Percentiles rank a stretch among this genome's conserved stretches.
phyloP scores from a whole-genome alignment of 495 filamentous ascomycete genomes.

The Articulospora tetracladia region DNA sequence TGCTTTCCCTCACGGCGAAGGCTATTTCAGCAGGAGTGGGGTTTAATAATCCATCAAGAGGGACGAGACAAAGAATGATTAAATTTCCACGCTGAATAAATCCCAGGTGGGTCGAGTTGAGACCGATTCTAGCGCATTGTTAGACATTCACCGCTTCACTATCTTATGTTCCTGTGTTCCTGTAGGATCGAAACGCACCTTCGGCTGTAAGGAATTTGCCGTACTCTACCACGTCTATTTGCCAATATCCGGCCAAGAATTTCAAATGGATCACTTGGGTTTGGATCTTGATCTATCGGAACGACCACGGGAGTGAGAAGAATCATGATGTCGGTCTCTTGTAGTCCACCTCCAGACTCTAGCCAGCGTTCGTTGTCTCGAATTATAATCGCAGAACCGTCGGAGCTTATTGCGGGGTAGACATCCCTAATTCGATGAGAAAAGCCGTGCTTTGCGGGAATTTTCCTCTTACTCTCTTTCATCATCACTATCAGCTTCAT shows the following conservation, averaged over 20 bases:
- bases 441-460: background rate
- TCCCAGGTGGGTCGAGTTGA: slow-evolving; percentile 54
- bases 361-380: slow-evolving; percentile 22
- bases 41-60: slow-evolving; percentile 27
- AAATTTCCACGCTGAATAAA: slow-evolving; percentile 52
- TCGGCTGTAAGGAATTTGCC: slow-evolving; percentile 57
- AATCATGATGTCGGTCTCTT: slow-evolving; percentile 43
- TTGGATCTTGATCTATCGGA: slow-evolving; percentile 30
- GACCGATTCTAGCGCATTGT: slow-evolving; percentile 37
- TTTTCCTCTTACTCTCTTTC: background rate
- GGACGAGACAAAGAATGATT: slow-evolving; percentile 45
- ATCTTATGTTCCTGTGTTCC: background rate
- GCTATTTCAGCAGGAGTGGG: slow-evolving; percentile 39
- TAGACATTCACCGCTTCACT: background rate
- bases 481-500: too few species aligned
- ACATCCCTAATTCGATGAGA: background rate
- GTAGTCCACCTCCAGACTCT: slow-evolving; percentile 5
- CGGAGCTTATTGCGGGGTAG: too few species aligned
- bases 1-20: slow-evolving; percentile 39
- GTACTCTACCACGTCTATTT: slow-evolving; percentile 47
- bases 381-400: slow-evolving; percentile 1
- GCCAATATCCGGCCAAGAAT: slow-evolving; percentile 53
- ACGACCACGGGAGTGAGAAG: slow-evolving; percentile 57
- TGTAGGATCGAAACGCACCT: slow-evolving; percentile 3
- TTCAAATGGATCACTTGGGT: slow-evolving; percentile 53